Evolutionary conservation across 768 basidiomycete species (phyloP).

Genomic region (Serendipita vermifera): DNA sequence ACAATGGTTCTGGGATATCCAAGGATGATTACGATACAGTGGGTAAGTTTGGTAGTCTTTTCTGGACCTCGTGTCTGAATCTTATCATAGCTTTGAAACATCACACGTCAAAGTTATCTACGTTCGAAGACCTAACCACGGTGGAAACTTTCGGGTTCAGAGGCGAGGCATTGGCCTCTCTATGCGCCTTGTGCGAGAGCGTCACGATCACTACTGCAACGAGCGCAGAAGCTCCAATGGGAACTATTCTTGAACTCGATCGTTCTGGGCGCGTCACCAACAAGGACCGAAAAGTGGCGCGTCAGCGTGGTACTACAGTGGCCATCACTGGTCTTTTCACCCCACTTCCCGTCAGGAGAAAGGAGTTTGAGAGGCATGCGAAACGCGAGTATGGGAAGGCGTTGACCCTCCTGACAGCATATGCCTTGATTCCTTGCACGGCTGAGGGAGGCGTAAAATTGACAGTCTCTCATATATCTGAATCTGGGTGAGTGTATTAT

Average conservation of each 20-base stretch:
- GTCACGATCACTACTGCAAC: conserved; percentile 68
- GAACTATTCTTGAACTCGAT: conserved; percentile 63
- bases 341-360: conserved; percentile 77
- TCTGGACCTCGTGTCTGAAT: background rate
- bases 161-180: conserved; percentile 88
- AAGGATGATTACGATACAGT: conserved; percentile 63
- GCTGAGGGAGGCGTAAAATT: conserved; percentile 53
- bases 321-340: conserved; percentile 57
- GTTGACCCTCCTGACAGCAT: conserved; percentile 67
- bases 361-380: conserved; percentile 76
- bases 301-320: conserved; percentile 83
- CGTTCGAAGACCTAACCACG: conserved; percentile 56
- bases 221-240: conserved; percentile 56
- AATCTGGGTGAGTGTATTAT: conserved; percentile 47
- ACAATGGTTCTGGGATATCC: conserved; percentile 83
- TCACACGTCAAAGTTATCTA: conserved; percentile 80
- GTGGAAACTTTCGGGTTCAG: conserved; percentile 87
- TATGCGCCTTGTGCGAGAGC: conserved; percentile 68
- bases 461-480: conserved; percentile 51
- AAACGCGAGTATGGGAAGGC: conserved; percentile 87
- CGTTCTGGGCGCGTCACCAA: conserved; percentile 45
- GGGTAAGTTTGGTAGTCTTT: conserved; percentile 35
- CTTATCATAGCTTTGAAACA: conserved; percentile 64
- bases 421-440: conserved; percentile 72
- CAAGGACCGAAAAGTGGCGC: conserved; percentile 46